These are phyloP conservation scores for Xylaria venustula DNA, from an alignment of 495 filamentous ascomycete species.

Conservation along the genomic window DNA sequence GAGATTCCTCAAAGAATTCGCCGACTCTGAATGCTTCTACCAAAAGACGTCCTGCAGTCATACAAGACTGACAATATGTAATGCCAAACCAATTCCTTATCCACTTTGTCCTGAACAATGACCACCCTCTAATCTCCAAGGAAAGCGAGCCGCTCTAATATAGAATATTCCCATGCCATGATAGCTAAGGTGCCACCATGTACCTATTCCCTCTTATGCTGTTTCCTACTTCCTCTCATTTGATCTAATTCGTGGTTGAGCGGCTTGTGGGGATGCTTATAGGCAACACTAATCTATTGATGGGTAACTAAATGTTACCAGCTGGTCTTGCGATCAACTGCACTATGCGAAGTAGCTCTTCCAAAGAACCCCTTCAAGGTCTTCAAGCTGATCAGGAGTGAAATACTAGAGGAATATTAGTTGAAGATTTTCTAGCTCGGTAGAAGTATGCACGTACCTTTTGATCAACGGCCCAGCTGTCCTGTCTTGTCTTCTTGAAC, in stretches of 20 bases:
- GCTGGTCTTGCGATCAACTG: not conserved
- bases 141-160: not conserved
- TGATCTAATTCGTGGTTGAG: not conserved
- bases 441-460: slow-evolving; percentile 62
- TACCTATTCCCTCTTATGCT: not conserved
- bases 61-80: not conserved
- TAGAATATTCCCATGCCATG: not conserved
- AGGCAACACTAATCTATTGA: not conserved
- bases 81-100: not conserved
- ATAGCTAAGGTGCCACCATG: not conserved
- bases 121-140: not conserved
- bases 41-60: not conserved
- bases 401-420: slow-evolving; percentile 69
- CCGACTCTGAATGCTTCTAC: not conserved
- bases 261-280: not conserved
- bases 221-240: not conserved
- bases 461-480: slow-evolving; percentile 97
- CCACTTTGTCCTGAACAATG: not conserved
- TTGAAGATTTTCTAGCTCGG: not conserved
- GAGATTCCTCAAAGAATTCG: too few relatives aligned
- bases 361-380: slow-evolving; percentile 95
- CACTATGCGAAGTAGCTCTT: slow-evolving; percentile 95
- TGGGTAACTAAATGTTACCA: not conserved
- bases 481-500: slow-evolving; percentile 99
- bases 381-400: slow-evolving; percentile 85